Conservation (phyloP, 2,329 filamentous ascomycete species). For the Cladophialophora exuberans region DNA sequence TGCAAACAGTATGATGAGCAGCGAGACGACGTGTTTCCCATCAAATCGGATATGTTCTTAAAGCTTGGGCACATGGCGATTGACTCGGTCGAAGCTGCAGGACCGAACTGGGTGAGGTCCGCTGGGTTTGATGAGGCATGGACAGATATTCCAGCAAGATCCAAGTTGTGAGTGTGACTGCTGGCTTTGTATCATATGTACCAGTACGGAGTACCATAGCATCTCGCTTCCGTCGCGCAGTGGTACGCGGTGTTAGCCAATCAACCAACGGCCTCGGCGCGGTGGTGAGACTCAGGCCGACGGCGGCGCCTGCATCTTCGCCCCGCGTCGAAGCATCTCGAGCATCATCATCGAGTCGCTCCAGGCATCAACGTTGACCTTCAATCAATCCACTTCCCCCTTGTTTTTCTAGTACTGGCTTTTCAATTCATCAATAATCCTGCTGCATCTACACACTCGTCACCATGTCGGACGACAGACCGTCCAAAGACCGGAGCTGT, state of each 20-base stretch:
- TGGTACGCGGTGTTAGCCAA: neutral
- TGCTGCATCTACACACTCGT: neutral
- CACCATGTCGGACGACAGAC: conserved; percentile 36
- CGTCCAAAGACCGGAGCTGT: conserved; percentile 15
- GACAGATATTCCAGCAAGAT: conserved; percentile 35
- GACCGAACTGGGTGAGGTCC: conserved; percentile 42
- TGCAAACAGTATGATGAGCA: conserved; percentile 42
- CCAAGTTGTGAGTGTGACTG: conserved; percentile 14
- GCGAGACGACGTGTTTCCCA: conserved; percentile 37
- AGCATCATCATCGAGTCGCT: conserved; percentile 1
- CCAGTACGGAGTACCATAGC: neutral
- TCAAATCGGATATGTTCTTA: conserved; percentile 48
- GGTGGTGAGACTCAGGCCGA: neutral
- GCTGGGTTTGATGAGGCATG: conserved; percentile 49
- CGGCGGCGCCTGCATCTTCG: too few relatives aligned
- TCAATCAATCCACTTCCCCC: neutral
- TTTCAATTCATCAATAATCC: conserved; percentile 6
- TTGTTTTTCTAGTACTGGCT: neutral
- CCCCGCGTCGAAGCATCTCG: conserved; percentile 10
- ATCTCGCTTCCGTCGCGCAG: neutral
- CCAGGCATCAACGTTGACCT: conserved; percentile 15
- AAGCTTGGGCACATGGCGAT: conserved; percentile 49
- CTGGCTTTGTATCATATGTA: neutral
- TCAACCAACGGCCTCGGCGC: neutral
- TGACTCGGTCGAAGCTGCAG: conserved; percentile 36